phyloP scores from a whole-genome alignment of 139 green algal species.

The Eudorina sp. region DNA sequence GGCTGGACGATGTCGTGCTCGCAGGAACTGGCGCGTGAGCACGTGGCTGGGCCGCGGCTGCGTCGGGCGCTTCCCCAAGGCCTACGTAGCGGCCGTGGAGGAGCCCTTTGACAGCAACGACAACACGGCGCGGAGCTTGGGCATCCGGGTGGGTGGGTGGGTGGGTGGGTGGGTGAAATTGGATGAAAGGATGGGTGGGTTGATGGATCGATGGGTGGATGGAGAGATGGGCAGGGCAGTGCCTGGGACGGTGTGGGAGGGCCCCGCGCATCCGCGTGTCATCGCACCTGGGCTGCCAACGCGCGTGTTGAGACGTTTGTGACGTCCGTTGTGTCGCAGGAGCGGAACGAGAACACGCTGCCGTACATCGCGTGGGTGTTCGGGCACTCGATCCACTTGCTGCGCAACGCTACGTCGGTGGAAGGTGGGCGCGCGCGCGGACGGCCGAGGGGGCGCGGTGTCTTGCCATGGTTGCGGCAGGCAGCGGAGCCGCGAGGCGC shows the following conservation, averaged over 20 bases:
- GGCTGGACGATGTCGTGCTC: too few species aligned
- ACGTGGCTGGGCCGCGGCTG: conserved; percentile 34
- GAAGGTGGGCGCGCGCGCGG: neutral
- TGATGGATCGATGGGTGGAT: neutral
- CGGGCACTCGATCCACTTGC: conserved; percentile 24
- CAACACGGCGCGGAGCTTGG: conserved; percentile 47
- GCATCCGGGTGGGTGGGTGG: neutral
- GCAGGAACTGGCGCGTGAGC: conserved; percentile 49
- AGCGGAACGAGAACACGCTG: conserved; percentile 38
- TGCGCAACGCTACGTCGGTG: neutral
- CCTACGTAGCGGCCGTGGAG: conserved; percentile 43
- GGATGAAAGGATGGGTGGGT: neutral
- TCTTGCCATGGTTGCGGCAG: neutral
- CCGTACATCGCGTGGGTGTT: conserved; percentile 50
- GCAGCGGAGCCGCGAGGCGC: neutral
- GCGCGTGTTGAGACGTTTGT: too few species aligned
- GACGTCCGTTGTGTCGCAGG: too few species aligned
- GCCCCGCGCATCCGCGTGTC: too few species aligned
- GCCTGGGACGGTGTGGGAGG: too few species aligned
- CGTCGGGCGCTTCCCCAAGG: neutral
- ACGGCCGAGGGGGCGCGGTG: neutral
- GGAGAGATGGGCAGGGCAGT: neutral
- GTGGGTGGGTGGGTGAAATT: neutral
- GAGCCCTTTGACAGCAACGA: conserved; percentile 47
- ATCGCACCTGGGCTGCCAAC: too few species aligned